These are phyloP conservation scores for Piper longum DNA, from an alignment of 164 flowering plant genomes.

Conservation along the genomic window DNA sequence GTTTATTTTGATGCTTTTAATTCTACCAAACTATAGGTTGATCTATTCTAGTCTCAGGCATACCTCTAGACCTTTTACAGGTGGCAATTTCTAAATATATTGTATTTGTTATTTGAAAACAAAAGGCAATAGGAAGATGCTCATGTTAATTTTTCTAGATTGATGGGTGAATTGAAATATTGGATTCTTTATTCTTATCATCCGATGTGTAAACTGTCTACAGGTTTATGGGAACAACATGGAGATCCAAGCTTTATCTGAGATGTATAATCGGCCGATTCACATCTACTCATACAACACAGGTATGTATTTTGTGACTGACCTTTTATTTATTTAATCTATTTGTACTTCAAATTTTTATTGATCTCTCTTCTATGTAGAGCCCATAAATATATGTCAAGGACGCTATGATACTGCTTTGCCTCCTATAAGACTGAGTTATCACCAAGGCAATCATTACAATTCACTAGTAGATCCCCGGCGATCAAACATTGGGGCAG, in stretches of 20 bases:
- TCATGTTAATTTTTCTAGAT: neutral
- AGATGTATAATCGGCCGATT: constrained; percentile 95
- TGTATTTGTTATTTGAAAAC: too few relatives aligned
- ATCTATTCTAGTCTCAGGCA: too few relatives aligned
- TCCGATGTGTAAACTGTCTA: constrained; percentile 1
- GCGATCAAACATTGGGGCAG: constrained; percentile 77
- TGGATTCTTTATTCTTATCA: neutral
- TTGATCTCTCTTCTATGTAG: constrained; percentile 26
- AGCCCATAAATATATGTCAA: constrained; percentile 93
- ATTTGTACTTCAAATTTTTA: neutral
- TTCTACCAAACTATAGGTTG: too few relatives aligned
- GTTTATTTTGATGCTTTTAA: neutral
- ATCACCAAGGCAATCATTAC: constrained; percentile 96
- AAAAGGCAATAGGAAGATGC: too few relatives aligned
- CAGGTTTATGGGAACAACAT: constrained; percentile 99
- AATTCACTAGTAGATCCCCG: constrained; percentile 98
- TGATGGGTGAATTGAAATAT: neutral
- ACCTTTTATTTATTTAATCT: neutral
- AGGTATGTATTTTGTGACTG: constrained; percentile 27
- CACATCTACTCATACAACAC: constrained; percentile 91
- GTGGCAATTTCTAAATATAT: too few relatives aligned
- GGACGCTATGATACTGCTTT: constrained; percentile 77
- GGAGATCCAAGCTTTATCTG: constrained; percentile 91
- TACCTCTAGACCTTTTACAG: too few relatives aligned
- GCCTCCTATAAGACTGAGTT: constrained; percentile 86